These are phyloP conservation scores for Aspergillus leporis DNA, from an alignment of 495 filamentous ascomycete species.

Conservation along the genomic window DNA sequence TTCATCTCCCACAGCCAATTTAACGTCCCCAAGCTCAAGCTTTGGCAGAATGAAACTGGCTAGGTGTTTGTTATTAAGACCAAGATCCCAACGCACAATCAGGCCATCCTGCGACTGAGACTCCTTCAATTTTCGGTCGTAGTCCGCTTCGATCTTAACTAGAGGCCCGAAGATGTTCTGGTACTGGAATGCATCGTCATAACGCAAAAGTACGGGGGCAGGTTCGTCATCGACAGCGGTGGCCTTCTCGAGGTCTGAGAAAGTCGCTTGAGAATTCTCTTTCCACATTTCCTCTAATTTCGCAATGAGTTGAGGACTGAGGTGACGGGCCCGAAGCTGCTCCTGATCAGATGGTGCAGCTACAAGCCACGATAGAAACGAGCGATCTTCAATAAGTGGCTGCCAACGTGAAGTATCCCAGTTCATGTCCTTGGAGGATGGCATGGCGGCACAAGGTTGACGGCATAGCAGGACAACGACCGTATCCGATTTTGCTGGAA, in stretches of 20 bases:
- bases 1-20: slow-evolving; percentile 96
- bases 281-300: slow-evolving; percentile 99
- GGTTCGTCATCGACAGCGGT: slow-evolving; percentile 94
- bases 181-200: slow-evolving; percentile 98
- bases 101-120: slow-evolving; percentile 94
- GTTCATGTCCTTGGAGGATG: slow-evolving; percentile 99
- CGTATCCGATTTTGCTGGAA: slow-evolving; percentile 98
- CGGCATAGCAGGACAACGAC: slow-evolving; percentile 96
- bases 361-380: slow-evolving; percentile 94
- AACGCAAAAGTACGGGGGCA: slow-evolving; percentile 86
- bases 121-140: slow-evolving; percentile 98
- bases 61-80: slow-evolving; percentile 96
- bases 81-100: slow-evolving; percentile 92
- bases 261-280: slow-evolving; percentile 84
- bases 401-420: slow-evolving; percentile 99
- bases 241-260: slow-evolving; percentile 91
- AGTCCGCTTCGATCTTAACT: slow-evolving; percentile 99
- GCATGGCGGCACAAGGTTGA: slow-evolving; percentile 91
- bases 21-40: slow-evolving; percentile 96
- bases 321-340: slow-evolving; percentile 89
- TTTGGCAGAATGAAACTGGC: slow-evolving; percentile 96
- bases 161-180: slow-evolving; percentile 98
- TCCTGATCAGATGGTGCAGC: slow-evolving; percentile 87
- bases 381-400: slow-evolving; percentile 94
- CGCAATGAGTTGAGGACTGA: slow-evolving; percentile 93